These are phyloP conservation scores for Ascochyta fabae DNA, from an alignment of 2,329 filamentous ascomycete species.

Conservation along the genomic window DNA sequence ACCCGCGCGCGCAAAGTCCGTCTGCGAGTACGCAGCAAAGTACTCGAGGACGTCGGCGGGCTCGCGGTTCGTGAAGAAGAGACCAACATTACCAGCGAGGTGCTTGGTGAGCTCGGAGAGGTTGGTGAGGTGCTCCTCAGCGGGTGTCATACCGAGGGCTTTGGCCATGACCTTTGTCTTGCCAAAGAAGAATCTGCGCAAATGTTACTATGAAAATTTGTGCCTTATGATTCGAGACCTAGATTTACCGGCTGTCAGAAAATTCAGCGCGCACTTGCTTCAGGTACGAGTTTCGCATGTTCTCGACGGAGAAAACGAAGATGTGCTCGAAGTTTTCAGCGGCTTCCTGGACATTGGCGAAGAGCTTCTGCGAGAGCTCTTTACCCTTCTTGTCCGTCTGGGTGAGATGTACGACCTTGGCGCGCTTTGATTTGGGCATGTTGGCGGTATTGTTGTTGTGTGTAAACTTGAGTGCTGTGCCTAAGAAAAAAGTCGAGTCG, in stretches of 20 bases:
- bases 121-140: constrained; percentile 81
- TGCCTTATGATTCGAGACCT: constrained; percentile 20
- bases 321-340: constrained; percentile 86
- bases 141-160: constrained; percentile 79
- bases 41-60: constrained; percentile 71
- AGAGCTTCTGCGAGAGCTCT: constrained; percentile 84
- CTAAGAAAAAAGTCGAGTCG: constrained; percentile 37
- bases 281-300: constrained; percentile 97
- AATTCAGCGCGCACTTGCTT: constrained; percentile 89
- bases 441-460: constrained; percentile 40
- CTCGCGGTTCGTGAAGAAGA: constrained; percentile 85
- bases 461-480: constrained; percentile 20
- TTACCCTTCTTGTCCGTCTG: constrained; percentile 95
- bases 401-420: constrained; percentile 86
- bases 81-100: constrained; percentile 82
- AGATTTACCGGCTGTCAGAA: constrained; percentile 76
- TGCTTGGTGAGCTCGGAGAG: constrained; percentile 72
- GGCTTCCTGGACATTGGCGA: constrained; percentile 84
- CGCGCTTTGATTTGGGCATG: constrained; percentile 97
- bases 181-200: constrained; percentile 86
- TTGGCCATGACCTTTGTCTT: constrained; percentile 99
- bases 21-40: constrained; percentile 74
- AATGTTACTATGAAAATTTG: constrained; percentile 25
- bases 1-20: constrained; percentile 92
- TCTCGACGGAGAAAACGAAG: constrained; percentile 92